Percentiles rank a stretch among this genome's conserved stretches.
phyloP scores from a whole-genome alignment of 805 yeast species.

The Candida fluviatilis region DNA sequence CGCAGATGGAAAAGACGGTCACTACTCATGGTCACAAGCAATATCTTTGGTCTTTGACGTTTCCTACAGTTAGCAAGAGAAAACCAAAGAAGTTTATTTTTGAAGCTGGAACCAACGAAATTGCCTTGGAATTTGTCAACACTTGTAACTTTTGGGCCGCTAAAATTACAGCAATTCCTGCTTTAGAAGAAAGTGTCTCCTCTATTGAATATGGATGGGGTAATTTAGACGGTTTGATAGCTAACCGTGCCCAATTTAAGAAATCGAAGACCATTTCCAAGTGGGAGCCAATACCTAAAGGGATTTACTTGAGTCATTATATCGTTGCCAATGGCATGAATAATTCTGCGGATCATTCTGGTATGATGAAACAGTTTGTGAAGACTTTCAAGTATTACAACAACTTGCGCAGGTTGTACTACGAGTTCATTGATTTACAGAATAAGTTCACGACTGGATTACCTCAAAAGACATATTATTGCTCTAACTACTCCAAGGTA shows the following conservation, averaged over 20 bases:
- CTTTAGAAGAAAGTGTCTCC: constrained; percentile 60
- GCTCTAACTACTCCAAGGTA: constrained; percentile 34
- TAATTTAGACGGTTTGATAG: constrained; percentile 29
- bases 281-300: constrained; percentile 42
- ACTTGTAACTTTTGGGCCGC: constrained; percentile 92
- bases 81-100: constrained; percentile 47
- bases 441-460: constrained; percentile 26
- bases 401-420: constrained; percentile 31
- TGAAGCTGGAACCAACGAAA: constrained; percentile 61
- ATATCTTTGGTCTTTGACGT: constrained; percentile 49
- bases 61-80: constrained; percentile 43
- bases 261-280: constrained; percentile 31
- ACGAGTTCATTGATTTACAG: constrained; percentile 27
- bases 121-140: constrained; percentile 65
- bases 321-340: constrained; percentile 15
- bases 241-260: constrained; percentile 24
- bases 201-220: constrained; percentile 86
- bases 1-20: constrained; percentile 28
- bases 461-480: constrained; percentile 17
- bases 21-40: constrained; percentile 9
- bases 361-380: constrained; percentile 42
- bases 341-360: constrained; percentile 26
- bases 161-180: constrained; percentile 75
- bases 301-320: constrained; percentile 37
- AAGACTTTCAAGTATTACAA: constrained; percentile 40